phyloP scores from a whole-genome alignment of 257 asterid species.

The Capsicum baccatum region DNA sequence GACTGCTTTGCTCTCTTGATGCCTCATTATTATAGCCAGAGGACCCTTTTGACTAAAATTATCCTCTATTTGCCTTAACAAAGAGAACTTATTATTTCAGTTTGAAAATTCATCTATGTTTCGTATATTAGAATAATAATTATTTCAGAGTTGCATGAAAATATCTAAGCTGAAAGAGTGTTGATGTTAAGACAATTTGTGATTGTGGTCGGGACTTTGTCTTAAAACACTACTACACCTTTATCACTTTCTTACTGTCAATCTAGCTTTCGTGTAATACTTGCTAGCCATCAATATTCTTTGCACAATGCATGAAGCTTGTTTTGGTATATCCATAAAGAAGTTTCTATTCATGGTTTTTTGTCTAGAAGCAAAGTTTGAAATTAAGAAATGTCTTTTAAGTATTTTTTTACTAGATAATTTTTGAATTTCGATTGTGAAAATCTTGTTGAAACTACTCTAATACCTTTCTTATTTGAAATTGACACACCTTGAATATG shows the following conservation, averaged over 20 bases:
- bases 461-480: too few species aligned
- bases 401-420: too few species aligned
- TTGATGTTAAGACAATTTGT: background rate
- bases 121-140: background rate
- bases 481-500: too few species aligned
- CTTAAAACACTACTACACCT: background rate
- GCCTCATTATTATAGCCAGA: constrained; percentile 7
- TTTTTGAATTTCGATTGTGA: too few species aligned
- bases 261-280: too few species aligned
- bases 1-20: constrained; percentile 6
- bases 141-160: background rate
- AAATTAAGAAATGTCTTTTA: too few species aligned
- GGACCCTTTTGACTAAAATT: background rate
- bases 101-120: background rate
- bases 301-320: too few species aligned
- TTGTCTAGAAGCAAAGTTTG: too few species aligned
- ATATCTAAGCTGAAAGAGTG: constrained; percentile 15
- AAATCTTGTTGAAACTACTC: too few species aligned
- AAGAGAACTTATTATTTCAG: background rate
- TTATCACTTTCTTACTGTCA: background rate
- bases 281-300: too few species aligned
- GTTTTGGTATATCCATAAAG: too few species aligned
- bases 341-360: too few species aligned
- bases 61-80: background rate
- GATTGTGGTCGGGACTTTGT: constrained; percentile 4